Evolutionary conservation across 345 rosid genomes (phyloP).

Genomic region (Citrus glauca): DNA sequence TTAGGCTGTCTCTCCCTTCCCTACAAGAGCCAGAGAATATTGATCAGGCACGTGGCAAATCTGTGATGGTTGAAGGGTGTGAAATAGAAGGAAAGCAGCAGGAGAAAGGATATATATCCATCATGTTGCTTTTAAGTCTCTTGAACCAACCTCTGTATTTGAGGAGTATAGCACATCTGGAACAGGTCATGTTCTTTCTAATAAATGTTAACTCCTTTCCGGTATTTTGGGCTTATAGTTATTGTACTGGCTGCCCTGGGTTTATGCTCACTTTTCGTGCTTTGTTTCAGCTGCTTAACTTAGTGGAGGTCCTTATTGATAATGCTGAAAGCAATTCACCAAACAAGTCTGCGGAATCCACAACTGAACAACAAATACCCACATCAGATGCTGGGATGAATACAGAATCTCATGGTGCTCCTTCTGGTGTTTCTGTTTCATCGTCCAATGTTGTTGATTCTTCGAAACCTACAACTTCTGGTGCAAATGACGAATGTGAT

Average conservation of each 20-base stretch:
- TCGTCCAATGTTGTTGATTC: constrained; percentile 33
- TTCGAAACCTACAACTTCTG: constrained; percentile 37
- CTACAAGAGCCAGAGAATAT: constrained; percentile 27
- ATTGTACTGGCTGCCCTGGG: neutral
- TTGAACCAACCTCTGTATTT: constrained; percentile 85
- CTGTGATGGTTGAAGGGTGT: constrained; percentile 54
- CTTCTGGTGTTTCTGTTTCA: constrained; percentile 36
- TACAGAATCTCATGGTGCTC: constrained; percentile 33
- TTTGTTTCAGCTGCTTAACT: constrained; percentile 68
- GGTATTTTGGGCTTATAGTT: neutral
- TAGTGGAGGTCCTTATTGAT: constrained; percentile 83
- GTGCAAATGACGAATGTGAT: constrained; percentile 53
- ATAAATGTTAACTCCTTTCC: neutral
- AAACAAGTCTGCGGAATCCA: constrained; percentile 44
- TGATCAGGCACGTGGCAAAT: constrained; percentile 64
- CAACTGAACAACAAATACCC: constrained; percentile 35
- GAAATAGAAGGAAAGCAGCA: constrained; percentile 30
- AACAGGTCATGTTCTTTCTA: constrained; percentile 53
- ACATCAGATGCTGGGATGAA: constrained; percentile 36
- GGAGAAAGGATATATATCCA: constrained; percentile 48
- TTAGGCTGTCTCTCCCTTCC: constrained; percentile 49
- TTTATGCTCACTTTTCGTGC: constrained; percentile 6
- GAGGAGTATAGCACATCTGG: constrained; percentile 96
- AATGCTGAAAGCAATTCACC: constrained; percentile 59
- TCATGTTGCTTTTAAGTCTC: constrained; percentile 82